Percentiles rank a stretch among this genome's conserved stretches.
Conservation (phyloP, 805 yeast genomes). For the Torulaspora maleeae region DNA sequence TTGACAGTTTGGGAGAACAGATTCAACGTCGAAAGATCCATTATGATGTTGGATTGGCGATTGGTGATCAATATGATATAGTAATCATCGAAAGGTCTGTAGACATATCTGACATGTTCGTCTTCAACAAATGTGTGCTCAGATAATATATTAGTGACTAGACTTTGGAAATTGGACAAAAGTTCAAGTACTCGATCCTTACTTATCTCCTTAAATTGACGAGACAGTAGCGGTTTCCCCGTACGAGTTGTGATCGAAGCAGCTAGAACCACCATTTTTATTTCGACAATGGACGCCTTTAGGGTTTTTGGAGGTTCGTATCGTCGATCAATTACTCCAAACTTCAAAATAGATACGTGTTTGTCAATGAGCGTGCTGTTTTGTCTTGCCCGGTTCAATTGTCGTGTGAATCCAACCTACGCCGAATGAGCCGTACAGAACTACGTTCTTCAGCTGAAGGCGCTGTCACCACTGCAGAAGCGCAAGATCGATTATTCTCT, state of each 20-base stretch:
- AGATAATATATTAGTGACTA: constrained; percentile 59
- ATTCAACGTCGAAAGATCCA: constrained; percentile 89
- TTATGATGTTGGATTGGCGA: constrained; percentile 83
- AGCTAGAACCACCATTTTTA: constrained; percentile 69
- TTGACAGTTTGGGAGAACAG: constrained; percentile 79
- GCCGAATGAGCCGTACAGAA: neutral
- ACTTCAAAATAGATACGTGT: neutral
- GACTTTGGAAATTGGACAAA: constrained; percentile 77
- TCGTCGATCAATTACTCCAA: neutral
- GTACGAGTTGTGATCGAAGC: constrained; percentile 92
- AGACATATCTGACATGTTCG: constrained; percentile 85
- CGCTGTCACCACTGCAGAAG: constrained; percentile 6
- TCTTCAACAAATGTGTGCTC: constrained; percentile 95
- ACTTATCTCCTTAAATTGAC: constrained; percentile 84
- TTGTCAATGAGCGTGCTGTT: constrained; percentile 6
- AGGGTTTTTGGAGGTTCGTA: neutral
- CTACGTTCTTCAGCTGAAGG: neutral
- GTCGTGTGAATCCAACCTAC: neutral
- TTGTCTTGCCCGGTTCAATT: neutral
- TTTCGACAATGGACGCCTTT: neutral
- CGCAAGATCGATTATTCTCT: constrained; percentile 3
- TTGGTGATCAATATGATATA: constrained; percentile 89
- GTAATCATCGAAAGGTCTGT: constrained; percentile 92
- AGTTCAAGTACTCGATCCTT: constrained; percentile 83
- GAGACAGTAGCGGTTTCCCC: constrained; percentile 86